These are phyloP conservation scores for Lactarius evosmus DNA, from an alignment of 768 basidiomycete genomes.

Conservation along the genomic window DNA sequence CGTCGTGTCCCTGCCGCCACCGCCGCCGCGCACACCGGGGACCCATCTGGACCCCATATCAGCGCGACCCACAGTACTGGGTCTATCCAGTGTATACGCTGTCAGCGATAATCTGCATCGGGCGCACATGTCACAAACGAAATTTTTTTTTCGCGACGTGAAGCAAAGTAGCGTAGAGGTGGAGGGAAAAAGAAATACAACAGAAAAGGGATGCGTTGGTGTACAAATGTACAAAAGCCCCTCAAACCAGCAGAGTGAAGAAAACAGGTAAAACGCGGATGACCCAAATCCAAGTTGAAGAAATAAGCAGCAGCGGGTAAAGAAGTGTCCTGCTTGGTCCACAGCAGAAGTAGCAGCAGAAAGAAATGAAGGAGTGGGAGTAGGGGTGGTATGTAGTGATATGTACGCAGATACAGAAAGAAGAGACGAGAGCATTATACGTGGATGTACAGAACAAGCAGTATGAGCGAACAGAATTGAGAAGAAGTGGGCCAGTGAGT, in stretches of 20 bases:
- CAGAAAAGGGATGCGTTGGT: neutral
- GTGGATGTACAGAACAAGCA: neutral
- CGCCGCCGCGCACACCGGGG: too few relatives aligned
- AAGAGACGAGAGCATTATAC: neutral
- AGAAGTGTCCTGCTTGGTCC: conserved; percentile 9
- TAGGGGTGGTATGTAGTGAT: neutral
- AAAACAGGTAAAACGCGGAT: neutral
- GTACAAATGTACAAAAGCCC: conserved; percentile 30
- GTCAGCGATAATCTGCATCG: neutral
- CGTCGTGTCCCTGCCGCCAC: too few relatives aligned
- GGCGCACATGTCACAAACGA: neutral
- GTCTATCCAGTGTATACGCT: neutral
- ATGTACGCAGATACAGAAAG: conserved; percentile 9
- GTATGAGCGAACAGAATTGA: conserved; percentile 3
- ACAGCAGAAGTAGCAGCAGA: neutral
- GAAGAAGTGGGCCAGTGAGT: neutral
- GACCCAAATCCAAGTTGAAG: neutral
- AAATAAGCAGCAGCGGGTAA: neutral
- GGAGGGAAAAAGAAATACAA: neutral
- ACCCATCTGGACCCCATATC: too few relatives aligned
- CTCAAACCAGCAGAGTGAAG: conserved; percentile 17
- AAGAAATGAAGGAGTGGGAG: neutral
- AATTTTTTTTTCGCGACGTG: neutral
- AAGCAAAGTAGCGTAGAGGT: neutral
- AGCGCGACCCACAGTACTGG: too few relatives aligned